phyloP scores from a whole-genome alignment of 352 stramenopile genomes.

The Globisporangium paroecandrum region DNA sequence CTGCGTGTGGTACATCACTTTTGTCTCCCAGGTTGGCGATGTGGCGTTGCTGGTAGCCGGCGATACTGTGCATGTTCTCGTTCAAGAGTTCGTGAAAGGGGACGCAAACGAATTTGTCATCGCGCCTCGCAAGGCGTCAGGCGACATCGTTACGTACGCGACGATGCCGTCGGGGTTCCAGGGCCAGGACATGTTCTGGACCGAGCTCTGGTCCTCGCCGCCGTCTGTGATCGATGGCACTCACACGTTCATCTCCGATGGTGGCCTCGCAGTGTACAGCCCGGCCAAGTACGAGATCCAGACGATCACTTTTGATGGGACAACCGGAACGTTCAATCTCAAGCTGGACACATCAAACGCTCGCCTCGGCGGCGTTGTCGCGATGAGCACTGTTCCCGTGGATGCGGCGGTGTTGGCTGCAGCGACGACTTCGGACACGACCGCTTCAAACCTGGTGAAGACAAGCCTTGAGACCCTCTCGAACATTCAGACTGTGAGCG shows the following conservation, averaged over 20 bases:
- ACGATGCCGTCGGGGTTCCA: slow-evolving; percentile 75
- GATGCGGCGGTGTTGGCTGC: slow-evolving; percentile 40
- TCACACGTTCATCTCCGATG: slow-evolving; percentile 89
- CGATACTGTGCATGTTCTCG: slow-evolving; percentile 37
- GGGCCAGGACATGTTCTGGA: slow-evolving; percentile 94
- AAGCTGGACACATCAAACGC: slow-evolving; percentile 71
- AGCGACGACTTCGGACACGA: slow-evolving; percentile 33
- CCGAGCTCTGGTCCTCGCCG: slow-evolving; percentile 89
- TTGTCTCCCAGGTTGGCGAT: slow-evolving; percentile 81
- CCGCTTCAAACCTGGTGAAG: slow-evolving; percentile 75
- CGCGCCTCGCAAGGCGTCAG: slow-evolving; percentile 91
- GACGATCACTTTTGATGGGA: slow-evolving; percentile 66
- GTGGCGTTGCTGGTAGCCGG: slow-evolving; percentile 57
- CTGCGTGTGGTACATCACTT: slow-evolving; percentile 83
- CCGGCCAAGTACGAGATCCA: slow-evolving; percentile 89
- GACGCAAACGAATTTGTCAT: slow-evolving; percentile 95
- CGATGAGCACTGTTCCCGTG: slow-evolving; percentile 40
- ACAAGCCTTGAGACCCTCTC: slow-evolving; percentile 72
- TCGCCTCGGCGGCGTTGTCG: slow-evolving; percentile 41
- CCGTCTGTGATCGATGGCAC: slow-evolving; percentile 83
- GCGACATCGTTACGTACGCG: slow-evolving; percentile 87
- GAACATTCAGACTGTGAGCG: slow-evolving; percentile 83
- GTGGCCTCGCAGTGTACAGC: slow-evolving; percentile 91
- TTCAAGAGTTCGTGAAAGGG: slow-evolving; percentile 92
- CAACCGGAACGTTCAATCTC: slow-evolving; percentile 58